These are phyloP conservation scores for Venturia effusa DNA, from an alignment of 2,329 filamentous ascomycete genomes.

Conservation along the genomic window DNA sequence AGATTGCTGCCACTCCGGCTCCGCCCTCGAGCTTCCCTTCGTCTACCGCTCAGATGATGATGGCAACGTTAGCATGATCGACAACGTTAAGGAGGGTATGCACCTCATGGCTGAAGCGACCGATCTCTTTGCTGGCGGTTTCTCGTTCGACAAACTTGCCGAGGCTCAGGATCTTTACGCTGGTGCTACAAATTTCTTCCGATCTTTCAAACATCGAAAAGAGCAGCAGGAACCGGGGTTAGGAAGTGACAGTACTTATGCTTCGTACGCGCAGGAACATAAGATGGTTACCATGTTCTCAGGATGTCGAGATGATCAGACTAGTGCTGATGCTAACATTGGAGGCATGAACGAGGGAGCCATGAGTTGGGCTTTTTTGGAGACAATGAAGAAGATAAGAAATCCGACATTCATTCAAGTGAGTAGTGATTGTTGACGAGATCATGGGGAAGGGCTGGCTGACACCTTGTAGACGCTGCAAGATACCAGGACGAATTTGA, in stretches of 20 bases:
- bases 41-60: conserved; percentile 47
- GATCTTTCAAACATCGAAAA: conserved; percentile 36
- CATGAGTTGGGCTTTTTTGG: conserved; percentile 38
- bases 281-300: conserved; percentile 42
- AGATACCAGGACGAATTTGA: conserved; percentile 27
- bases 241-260: conserved; percentile 25
- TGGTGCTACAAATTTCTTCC: conserved; percentile 44
- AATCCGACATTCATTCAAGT: background rate
- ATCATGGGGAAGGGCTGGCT: background rate
- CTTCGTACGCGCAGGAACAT: conserved; percentile 34
- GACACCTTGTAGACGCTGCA: conserved; percentile 23
- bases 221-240: conserved; percentile 33
- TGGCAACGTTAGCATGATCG: conserved; percentile 22
- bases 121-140: conserved; percentile 40
- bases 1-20: conserved; percentile 53
- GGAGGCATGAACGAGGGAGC: conserved; percentile 32
- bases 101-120: conserved; percentile 40
- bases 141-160: conserved; percentile 37
- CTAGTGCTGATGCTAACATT: conserved; percentile 38
- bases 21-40: conserved; percentile 47
- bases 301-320: conserved; percentile 42
- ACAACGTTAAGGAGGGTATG: conserved; percentile 36
- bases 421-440: background rate
- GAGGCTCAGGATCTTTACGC: conserved; percentile 43
- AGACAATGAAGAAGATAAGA: conserved; percentile 27